phyloP scores from a whole-genome alignment of 768 basidiomycete genomes.

The Boletus sensibilis region DNA sequence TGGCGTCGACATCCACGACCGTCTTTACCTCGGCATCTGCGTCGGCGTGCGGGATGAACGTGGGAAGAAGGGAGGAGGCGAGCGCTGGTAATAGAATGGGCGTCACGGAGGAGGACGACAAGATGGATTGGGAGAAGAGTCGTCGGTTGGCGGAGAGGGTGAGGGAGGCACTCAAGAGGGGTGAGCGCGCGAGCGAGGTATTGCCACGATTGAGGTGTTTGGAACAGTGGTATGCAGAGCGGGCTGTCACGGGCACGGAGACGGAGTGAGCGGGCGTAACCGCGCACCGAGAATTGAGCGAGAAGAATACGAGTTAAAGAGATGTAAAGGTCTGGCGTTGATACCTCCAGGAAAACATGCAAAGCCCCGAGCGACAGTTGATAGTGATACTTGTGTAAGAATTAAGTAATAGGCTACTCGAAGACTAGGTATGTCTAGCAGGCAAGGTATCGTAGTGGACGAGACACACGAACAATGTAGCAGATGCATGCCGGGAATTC shows the following conservation, averaged over 20 bases:
- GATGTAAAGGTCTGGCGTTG: no score
- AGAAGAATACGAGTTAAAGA: no score
- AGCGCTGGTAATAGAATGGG: not conserved
- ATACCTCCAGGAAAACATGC: no score
- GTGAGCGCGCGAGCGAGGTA: conserved; percentile 20
- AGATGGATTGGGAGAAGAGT: conserved; percentile 31
- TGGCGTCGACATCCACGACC: not conserved
- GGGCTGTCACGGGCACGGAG: not conserved
- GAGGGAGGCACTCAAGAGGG: conserved; percentile 19
- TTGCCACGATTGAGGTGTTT: conserved; percentile 30
- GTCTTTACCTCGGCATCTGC: not conserved
- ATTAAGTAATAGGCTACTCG: no score
- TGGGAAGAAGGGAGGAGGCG: no score
- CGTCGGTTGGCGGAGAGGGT: conserved; percentile 22
- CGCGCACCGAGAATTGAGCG: no score
- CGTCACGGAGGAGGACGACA: conserved; percentile 7
- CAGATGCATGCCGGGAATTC: not conserved
- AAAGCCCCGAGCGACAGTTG: no score
- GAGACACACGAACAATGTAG: no score
- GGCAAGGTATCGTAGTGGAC: no score
- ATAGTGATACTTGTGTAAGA: no score
- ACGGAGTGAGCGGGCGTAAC: not conserved
- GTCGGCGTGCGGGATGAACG: not conserved
- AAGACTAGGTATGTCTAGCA: no score
- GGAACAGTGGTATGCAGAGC: conserved; percentile 13